These are phyloP conservation scores for Metschnikowia noctiluminum DNA, from an alignment of 805 yeast genomes.

Conservation along the genomic window DNA sequence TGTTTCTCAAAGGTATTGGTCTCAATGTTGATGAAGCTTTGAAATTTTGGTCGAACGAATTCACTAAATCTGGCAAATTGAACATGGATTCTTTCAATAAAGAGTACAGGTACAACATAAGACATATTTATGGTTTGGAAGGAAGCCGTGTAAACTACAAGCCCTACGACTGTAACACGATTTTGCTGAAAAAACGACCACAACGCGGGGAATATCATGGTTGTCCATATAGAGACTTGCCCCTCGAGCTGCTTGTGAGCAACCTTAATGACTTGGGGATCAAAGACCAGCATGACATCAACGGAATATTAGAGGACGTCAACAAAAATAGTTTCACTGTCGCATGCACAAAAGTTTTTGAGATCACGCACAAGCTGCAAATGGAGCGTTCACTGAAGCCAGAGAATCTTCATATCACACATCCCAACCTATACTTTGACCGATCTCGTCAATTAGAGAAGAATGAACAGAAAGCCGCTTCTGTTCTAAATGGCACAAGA, in stretches of 20 bases:
- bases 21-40: conserved; percentile 83
- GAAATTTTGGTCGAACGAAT: conserved; percentile 76
- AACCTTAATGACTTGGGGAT: conserved; percentile 65
- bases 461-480: conserved; percentile 14
- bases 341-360: conserved; percentile 90
- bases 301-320: conserved; percentile 64
- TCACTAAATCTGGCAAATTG: conserved; percentile 51
- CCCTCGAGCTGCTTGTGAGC: conserved; percentile 55
- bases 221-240: conserved; percentile 83
- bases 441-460: conserved; percentile 59
- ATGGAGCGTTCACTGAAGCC: conserved; percentile 35
- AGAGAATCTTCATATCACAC: conserved; percentile 65
- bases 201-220: conserved; percentile 75
- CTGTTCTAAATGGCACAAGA: not conserved
- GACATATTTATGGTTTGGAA: conserved; percentile 88
- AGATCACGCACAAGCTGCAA: conserved; percentile 54
- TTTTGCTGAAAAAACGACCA: conserved; percentile 70
- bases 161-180: conserved; percentile 82
- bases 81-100: conserved; percentile 76
- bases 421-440: conserved; percentile 87
- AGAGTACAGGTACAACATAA: conserved; percentile 82
- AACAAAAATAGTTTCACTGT: conserved; percentile 68
- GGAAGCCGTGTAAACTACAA: conserved; percentile 83
- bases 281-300: conserved; percentile 52
- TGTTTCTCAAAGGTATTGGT: conserved; percentile 89